phyloP scores from a whole-genome alignment of 139 green algal genomes.

The Marvania coccoides region DNA sequence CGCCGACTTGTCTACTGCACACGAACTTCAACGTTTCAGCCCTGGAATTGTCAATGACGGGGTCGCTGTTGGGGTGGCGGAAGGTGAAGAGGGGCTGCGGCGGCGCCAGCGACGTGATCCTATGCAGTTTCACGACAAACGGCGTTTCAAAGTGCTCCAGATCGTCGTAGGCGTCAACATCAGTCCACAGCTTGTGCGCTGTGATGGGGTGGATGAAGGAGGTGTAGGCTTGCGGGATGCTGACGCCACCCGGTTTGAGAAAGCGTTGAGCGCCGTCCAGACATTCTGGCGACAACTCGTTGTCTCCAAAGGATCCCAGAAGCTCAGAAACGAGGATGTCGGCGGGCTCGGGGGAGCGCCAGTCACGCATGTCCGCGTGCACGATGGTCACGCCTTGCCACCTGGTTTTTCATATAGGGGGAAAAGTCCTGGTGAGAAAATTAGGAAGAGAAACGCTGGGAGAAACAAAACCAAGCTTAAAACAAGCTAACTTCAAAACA shows the following conservation, averaged over 20 bases:
- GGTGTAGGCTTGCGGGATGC: slow-evolving; percentile 76
- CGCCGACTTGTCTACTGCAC: no score
- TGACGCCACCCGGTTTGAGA: slow-evolving; percentile 65
- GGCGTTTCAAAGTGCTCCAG: slow-evolving; percentile 88
- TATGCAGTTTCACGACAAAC: slow-evolving; percentile 91
- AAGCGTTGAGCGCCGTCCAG: slow-evolving; percentile 86
- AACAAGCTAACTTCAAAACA: no score
- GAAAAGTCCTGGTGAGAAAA: not conserved
- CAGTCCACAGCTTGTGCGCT: slow-evolving; percentile 75
- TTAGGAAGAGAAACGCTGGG: not conserved
- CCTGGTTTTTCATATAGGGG: slow-evolving; percentile 15
- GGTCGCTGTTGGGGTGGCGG: slow-evolving; percentile 64
- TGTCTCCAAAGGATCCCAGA: slow-evolving; percentile 96
- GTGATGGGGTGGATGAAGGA: slow-evolving; percentile 72
- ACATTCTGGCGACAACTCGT: slow-evolving; percentile 96
- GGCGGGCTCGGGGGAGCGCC: slow-evolving; percentile 62
- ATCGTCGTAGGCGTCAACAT: slow-evolving; percentile 65
- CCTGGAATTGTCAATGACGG: slow-evolving; percentile 66
- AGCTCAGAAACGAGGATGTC: slow-evolving; percentile 92
- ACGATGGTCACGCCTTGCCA: slow-evolving; percentile 60
- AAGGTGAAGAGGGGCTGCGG: slow-evolving; percentile 82
- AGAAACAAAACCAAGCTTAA: no score
- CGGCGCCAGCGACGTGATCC: slow-evolving; percentile 25
- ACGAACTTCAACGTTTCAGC: slow-evolving; percentile 14
- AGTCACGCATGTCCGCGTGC: slow-evolving; percentile 80